phyloP scores from a whole-genome alignment of 2,329 filamentous ascomycete genomes.

The Arthrinium phaeospermum region DNA sequence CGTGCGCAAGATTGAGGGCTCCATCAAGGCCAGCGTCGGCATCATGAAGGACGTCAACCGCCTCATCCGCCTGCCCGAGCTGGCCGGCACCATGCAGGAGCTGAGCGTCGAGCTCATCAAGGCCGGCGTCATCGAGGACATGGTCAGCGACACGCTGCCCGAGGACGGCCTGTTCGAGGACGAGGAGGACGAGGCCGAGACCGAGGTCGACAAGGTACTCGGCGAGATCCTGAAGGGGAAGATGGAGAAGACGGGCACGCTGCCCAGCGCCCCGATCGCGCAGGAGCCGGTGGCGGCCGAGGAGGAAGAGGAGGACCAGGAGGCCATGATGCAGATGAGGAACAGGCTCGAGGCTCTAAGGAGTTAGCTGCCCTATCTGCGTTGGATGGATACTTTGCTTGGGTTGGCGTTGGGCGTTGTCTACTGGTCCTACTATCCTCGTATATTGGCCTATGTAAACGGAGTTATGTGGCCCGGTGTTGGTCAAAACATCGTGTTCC shows the following conservation, averaged over 20 bases:
- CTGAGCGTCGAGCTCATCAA: conserved; percentile 87
- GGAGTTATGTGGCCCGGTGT: conserved; percentile 1
- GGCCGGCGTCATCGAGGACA: conserved; percentile 97
- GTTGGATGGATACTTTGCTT: background rate
- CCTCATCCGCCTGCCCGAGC: conserved; percentile 81
- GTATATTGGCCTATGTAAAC: conserved; percentile 14
- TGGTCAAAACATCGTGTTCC: conserved; percentile 4
- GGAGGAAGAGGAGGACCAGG: conserved; percentile 83
- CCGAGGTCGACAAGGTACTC: conserved; percentile 90
- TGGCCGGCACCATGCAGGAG: conserved; percentile 88
- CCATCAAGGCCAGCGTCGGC: conserved; percentile 81
- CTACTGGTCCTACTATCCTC: background rate
- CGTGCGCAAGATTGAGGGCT: conserved; percentile 93
- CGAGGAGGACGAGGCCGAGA: conserved; percentile 74
- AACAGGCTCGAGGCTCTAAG: conserved; percentile 88
- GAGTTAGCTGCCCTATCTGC: conserved; percentile 59
- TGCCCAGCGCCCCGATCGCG: conserved; percentile 60
- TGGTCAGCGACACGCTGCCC: conserved; percentile 88
- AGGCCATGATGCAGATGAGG: conserved; percentile 94
- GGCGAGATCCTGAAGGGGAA: conserved; percentile 88
- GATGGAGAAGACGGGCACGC: conserved; percentile 67
- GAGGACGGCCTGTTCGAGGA: conserved; percentile 73
- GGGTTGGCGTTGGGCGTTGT: conserved; percentile 17
- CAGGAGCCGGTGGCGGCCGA: conserved; percentile 62
- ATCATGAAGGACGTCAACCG: conserved; percentile 98